phyloP scores from a whole-genome alignment of 345 rosid genomes.

The Eutrema heterophyllum region DNA sequence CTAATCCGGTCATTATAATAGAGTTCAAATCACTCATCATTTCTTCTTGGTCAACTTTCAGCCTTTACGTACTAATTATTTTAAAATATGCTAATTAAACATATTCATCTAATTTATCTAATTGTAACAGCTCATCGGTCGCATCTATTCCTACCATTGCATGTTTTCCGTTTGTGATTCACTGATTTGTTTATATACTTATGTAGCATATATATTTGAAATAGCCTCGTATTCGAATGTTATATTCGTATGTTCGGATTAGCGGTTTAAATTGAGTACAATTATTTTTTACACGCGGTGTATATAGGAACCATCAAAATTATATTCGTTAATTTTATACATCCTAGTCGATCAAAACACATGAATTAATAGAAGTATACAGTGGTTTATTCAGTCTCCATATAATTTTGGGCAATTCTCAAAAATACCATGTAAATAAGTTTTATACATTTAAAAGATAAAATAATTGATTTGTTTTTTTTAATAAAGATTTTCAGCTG shows the following conservation, averaged over 20 bases:
- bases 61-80: not conserved
- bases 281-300: too few relatives aligned
- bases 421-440: too few relatives aligned
- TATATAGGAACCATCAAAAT: not conserved
- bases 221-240: not conserved
- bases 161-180: constrained; percentile 8
- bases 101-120: not conserved
- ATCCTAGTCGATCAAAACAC: too few relatives aligned
- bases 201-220: not conserved
- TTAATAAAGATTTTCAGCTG: not conserved
- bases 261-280: not conserved
- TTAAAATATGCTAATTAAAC: not conserved
- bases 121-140: constrained; percentile 3
- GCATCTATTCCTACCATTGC: not conserved
- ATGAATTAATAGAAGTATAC: too few relatives aligned
- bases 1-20: not conserved
- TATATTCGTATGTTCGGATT: not conserved
- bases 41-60: constrained; percentile 21
- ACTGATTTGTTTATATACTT: not conserved
- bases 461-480: too few relatives aligned
- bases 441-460: too few relatives aligned
- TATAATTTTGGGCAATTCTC: too few relatives aligned
- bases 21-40: constrained; percentile 8
- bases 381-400: too few relatives aligned
- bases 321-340: too few relatives aligned